phyloP scores from a whole-genome alignment of 192 early-diverging fungal species.

The Haplosporangium gracile region DNA sequence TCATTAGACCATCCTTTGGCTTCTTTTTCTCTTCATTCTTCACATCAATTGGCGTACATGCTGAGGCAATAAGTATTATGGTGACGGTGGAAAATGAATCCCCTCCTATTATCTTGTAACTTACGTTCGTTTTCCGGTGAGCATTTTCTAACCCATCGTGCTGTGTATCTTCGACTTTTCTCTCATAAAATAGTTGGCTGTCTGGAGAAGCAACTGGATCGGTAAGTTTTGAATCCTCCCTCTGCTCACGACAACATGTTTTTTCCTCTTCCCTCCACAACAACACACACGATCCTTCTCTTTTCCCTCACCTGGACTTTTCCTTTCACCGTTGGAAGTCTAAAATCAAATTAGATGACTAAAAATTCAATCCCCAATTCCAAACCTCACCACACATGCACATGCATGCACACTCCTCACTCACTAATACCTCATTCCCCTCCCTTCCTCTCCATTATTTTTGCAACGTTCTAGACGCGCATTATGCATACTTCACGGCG shows the following conservation, averaged over 20 bases:
- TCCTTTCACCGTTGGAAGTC: neutral
- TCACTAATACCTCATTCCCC: neutral
- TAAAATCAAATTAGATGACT: conserved; percentile 3
- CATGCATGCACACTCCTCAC: neutral
- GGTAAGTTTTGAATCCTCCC: conserved; percentile 1
- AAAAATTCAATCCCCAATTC: neutral
- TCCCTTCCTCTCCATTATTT: neutral
- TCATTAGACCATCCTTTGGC: neutral
- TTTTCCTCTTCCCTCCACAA: neutral
- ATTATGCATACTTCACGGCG: conserved; percentile 35
- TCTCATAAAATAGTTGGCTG: conserved; percentile 18
- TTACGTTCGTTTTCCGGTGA: neutral
- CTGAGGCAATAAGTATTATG: neutral
- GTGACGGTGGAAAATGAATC: neutral
- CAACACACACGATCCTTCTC: neutral
- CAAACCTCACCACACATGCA: neutral
- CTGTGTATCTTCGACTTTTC: neutral
- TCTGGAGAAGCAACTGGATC: conserved; percentile 44
- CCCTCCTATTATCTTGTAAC: neutral
- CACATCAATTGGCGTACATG: neutral
- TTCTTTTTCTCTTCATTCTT: neutral
- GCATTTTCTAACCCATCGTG: neutral
- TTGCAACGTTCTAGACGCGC: conserved; percentile 10
- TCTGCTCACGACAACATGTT: neutral
- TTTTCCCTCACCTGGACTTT: neutral